These are phyloP conservation scores for Magnaporthiopsis incrustans DNA, from an alignment of 2,329 filamentous ascomycete species.

Conservation along the genomic window DNA sequence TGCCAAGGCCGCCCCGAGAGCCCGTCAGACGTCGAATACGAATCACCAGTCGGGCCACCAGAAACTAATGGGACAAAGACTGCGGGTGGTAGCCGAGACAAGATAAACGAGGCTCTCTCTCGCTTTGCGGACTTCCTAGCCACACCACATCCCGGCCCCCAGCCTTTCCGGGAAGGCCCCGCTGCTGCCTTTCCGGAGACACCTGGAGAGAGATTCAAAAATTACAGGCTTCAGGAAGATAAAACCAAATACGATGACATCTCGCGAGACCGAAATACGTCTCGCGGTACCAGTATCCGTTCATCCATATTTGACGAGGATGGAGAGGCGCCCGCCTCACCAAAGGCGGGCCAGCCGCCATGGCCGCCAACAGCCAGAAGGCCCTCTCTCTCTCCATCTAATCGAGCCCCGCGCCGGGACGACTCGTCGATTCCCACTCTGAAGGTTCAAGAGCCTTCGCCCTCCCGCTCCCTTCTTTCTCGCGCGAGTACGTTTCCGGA, in stretches of 20 bases:
- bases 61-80: not conserved
- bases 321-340: not conserved
- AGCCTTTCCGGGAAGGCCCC: slow-evolving; percentile 36
- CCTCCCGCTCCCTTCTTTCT: not conserved
- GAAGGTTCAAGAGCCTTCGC: not conserved
- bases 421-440: not conserved
- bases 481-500: not conserved
- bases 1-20: not conserved
- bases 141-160: slow-evolving; percentile 36
- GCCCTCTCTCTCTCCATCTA: not conserved
- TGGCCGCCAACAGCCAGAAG: not conserved
- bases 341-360: not conserved
- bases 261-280: not conserved
- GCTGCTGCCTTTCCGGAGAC: slow-evolving; percentile 42
- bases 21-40: not conserved
- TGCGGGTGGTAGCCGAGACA: slow-evolving; percentile 27
- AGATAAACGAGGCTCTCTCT: slow-evolving; percentile 34
- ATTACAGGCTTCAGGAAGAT: not conserved
- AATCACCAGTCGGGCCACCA: not conserved
- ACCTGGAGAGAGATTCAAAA: slow-evolving; percentile 3
- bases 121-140: slow-evolving; percentile 36
- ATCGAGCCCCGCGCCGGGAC: too few relatives aligned
- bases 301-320: not conserved
- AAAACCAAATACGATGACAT: not conserved
- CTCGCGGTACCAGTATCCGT: not conserved